Percentiles rank a stretch among this genome's conserved stretches.
Conservation (phyloP, 371 early-diverging fungal species). For the Mortierella sp. region DNA sequence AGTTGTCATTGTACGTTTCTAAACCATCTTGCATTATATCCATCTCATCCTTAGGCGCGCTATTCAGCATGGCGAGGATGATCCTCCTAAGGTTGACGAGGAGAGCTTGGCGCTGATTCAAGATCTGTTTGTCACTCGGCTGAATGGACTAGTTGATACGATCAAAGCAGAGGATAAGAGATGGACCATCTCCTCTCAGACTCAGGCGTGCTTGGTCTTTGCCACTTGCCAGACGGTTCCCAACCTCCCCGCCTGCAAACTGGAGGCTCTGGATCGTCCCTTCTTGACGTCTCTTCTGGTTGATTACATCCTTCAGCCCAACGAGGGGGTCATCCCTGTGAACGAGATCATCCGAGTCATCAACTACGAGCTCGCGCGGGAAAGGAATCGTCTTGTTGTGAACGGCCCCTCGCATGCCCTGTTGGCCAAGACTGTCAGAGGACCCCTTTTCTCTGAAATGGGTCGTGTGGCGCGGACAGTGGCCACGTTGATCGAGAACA, state of each 20-base stretch:
- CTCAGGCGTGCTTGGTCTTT: conserved; percentile 48
- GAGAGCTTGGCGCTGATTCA: conserved; percentile 49
- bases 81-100: conserved; percentile 40
- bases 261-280: conserved; percentile 26
- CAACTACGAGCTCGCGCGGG: conserved; percentile 28
- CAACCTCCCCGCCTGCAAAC: conserved; percentile 43
- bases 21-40: neutral
- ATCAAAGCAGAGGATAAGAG: conserved; percentile 14
- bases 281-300: conserved; percentile 30
- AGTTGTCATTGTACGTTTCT: neutral
- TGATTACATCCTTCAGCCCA: conserved; percentile 36
- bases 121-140: conserved; percentile 38
- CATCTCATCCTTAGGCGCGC: conserved; percentile 26
- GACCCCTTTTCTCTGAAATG: conserved; percentile 47
- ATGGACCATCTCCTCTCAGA: conserved; percentile 13
- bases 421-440: conserved; percentile 29
- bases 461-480: conserved; percentile 49
- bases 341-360: conserved; percentile 39
- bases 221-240: conserved; percentile 48
- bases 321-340: conserved; percentile 43
- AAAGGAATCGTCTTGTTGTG: conserved; percentile 19
- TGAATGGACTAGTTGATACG: conserved; percentile 11
- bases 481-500: conserved; percentile 40
- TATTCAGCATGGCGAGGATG: conserved; percentile 53
- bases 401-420: conserved; percentile 23